Evolutionary conservation across 371 early-diverging fungal genomes (phyloP).

Genomic region (Mucor saturninus): DNA sequence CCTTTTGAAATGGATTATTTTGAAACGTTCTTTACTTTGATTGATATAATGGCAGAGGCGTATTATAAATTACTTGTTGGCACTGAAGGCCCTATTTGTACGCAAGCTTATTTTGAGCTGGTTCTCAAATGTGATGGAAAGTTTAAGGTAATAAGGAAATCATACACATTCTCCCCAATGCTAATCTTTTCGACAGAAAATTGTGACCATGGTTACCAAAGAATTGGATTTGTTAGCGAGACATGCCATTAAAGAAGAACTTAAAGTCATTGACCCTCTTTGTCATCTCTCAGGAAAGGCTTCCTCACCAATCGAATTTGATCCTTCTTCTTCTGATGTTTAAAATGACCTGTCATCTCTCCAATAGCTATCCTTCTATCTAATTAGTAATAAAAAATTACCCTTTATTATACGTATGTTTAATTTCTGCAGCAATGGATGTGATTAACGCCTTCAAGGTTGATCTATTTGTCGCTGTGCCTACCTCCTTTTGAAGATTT

Average conservation of each 20-base stretch:
- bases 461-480: too few relatives aligned
- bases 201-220: slow-evolving; percentile 57
- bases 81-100: slow-evolving; percentile 41
- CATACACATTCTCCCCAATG: neutral
- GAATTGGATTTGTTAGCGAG: slow-evolving; percentile 57
- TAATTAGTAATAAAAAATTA: too few relatives aligned
- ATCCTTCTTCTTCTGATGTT: slow-evolving; percentile 30
- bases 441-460: too few relatives aligned
- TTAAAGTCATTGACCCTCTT: slow-evolving; percentile 56
- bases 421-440: too few relatives aligned
- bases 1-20: slow-evolving; percentile 64
- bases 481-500: too few relatives aligned
- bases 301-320: slow-evolving; percentile 52
- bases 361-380: too few relatives aligned
- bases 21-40: slow-evolving; percentile 57
- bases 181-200: slow-evolving; percentile 40
- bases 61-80: slow-evolving; percentile 53
- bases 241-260: slow-evolving; percentile 60
- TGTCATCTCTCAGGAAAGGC: slow-evolving; percentile 34
- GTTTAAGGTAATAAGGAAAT: slow-evolving; percentile 44
- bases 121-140: slow-evolving; percentile 62
- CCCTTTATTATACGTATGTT: too few relatives aligned
- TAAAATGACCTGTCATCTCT: slow-evolving; percentile 4
- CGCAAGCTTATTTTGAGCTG: slow-evolving; percentile 58
- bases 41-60: slow-evolving; percentile 53